phyloP scores from a whole-genome alignment of 139 green algal genomes.

The Chlorella sp. region DNA sequence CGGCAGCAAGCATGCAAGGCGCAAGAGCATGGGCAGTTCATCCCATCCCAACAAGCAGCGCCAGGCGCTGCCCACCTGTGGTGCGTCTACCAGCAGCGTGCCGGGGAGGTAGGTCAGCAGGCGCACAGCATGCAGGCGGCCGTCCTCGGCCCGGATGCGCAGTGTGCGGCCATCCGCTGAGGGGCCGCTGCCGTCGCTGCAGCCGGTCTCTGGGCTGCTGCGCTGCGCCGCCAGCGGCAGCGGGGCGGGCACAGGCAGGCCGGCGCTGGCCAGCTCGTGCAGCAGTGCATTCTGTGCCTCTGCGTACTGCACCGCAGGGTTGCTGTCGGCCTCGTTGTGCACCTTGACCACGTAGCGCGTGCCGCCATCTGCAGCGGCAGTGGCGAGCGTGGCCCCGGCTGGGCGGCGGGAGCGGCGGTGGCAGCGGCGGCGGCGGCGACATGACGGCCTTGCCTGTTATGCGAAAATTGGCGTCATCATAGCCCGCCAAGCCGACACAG shows the following conservation, averaged over 20 bases:
- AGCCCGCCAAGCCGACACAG: background rate
- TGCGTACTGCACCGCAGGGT: background rate
- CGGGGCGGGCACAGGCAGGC: background rate
- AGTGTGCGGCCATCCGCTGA: background rate
- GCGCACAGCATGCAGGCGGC: slow-evolving; percentile 12
- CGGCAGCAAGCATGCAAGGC: no score
- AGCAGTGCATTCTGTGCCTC: slow-evolving; percentile 29
- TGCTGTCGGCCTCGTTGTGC: slow-evolving; percentile 5
- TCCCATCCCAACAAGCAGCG: background rate
- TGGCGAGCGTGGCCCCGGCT: background rate
- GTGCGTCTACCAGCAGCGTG: background rate
- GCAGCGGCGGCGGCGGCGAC: slow-evolving; percentile 1
- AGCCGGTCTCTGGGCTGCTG: background rate
- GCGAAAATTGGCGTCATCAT: background rate
- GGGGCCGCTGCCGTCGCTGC: background rate
- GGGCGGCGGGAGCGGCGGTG: background rate
- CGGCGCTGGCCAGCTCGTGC: background rate
- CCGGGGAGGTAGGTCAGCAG: slow-evolving; percentile 28
- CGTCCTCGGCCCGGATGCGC: background rate
- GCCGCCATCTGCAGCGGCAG: background rate
- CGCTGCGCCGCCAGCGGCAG: background rate
- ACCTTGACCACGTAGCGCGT: background rate
- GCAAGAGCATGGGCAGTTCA: no score
- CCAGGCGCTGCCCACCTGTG: background rate
- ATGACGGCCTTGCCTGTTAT: background rate